These are phyloP conservation scores for Tuber melanosporum DNA, from an alignment of 495 filamentous ascomycete species.

Conservation along the genomic window DNA sequence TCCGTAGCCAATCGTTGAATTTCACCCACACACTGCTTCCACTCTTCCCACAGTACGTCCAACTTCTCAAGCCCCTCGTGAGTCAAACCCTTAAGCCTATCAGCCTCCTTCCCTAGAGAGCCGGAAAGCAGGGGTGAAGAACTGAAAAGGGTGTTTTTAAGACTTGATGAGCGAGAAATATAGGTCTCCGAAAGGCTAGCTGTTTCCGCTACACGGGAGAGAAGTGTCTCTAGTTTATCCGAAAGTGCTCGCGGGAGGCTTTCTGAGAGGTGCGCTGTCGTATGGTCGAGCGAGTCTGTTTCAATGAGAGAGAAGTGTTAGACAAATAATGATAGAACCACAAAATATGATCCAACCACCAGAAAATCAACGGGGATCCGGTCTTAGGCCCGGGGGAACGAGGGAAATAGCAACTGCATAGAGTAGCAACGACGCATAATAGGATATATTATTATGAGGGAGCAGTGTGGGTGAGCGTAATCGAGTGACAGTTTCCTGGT, in stretches of 20 bases:
- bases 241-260: constrained; percentile 19
- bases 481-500: not conserved
- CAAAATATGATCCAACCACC: constrained; percentile 2
- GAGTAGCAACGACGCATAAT: not conserved
- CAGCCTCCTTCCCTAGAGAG: constrained; percentile 7
- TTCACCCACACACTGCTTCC: constrained; percentile 19
- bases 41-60: constrained; percentile 20
- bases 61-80: constrained; percentile 15
- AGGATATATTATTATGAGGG: not conserved
- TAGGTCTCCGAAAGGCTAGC: constrained; percentile 25
- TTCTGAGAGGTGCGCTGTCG: constrained; percentile 31
- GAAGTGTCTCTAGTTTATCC: constrained; percentile 29
- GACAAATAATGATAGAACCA: constrained; percentile 10
- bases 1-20: constrained; percentile 20
- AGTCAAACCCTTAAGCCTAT: constrained; percentile 11
- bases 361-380: not conserved
- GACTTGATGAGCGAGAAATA: constrained; percentile 12
- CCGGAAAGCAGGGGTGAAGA: constrained; percentile 22
- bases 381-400: not conserved
- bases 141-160: constrained; percentile 21
- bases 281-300: constrained; percentile 36
- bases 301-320: constrained; percentile 2
- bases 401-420: constrained; percentile 4
- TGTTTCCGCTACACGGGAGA: constrained; percentile 32
- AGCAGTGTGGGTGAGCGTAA: not conserved